A percentile compares a stretch with the other conserved stretches of the same genome.
Conservation (phyloP, 2,329 filamentous ascomycete genomes). For the Gaeumannomyces tritici region DNA sequence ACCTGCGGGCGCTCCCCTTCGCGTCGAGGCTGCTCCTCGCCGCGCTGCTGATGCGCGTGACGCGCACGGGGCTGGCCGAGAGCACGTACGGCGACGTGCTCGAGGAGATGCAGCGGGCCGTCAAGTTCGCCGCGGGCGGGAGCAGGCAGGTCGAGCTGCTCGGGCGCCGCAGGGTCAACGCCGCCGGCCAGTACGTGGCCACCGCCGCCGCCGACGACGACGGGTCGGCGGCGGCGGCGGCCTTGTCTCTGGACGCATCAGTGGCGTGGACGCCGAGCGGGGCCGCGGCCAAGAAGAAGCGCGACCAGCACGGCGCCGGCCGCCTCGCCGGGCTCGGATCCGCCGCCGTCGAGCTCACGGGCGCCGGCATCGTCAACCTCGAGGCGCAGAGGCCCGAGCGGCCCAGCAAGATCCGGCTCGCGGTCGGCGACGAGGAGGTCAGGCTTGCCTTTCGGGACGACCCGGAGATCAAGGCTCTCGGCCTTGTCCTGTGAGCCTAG, state of each 20-base stretch:
- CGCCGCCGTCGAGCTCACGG: slow-evolving; percentile 74
- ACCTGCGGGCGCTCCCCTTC: slow-evolving; percentile 72
- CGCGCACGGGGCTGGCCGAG: slow-evolving; percentile 77
- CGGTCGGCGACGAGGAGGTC: slow-evolving; percentile 85
- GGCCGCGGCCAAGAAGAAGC: slow-evolving; percentile 7
- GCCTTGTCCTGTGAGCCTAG: slow-evolving; percentile 36
- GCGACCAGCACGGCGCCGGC: slow-evolving; percentile 8
- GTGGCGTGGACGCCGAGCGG: slow-evolving; percentile 5
- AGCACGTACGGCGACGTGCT: slow-evolving; percentile 82
- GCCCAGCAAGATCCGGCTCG: slow-evolving; percentile 76
- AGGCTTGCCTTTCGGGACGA: slow-evolving; percentile 83
- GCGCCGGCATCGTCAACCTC: slow-evolving; percentile 78
- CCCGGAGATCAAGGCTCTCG: slow-evolving; percentile 72
- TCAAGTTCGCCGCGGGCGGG: slow-evolving; percentile 44
- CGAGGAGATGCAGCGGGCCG: slow-evolving; percentile 70
- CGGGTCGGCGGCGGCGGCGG: slow-evolving; percentile 3
- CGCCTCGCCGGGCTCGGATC: slow-evolving; percentile 25
- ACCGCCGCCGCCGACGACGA: not conserved
- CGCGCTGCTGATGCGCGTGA: slow-evolving; percentile 67
- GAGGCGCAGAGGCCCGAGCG: slow-evolving; percentile 75
- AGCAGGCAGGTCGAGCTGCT: slow-evolving; percentile 54
- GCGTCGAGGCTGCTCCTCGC: slow-evolving; percentile 78
- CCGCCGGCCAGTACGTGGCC: slow-evolving; percentile 3
- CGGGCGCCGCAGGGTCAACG: slow-evolving; percentile 10
- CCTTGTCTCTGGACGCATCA: slow-evolving; percentile 5